Base-by-base conservation (phyloP, 2,329 filamentous ascomycete genomes). In the Colletotrichum musae region DNA sequence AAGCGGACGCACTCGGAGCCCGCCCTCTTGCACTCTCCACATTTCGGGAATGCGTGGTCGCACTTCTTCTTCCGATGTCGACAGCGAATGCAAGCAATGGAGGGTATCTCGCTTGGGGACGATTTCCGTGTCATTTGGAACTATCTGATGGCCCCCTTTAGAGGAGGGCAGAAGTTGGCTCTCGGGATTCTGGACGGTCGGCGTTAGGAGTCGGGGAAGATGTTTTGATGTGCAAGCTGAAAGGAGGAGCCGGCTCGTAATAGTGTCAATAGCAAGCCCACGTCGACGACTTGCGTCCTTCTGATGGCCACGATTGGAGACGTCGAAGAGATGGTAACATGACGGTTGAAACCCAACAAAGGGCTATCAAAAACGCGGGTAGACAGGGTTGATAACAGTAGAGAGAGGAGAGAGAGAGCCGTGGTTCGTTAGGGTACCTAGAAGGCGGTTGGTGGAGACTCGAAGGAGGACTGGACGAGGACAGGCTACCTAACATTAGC, bases 21-120 rank as follows among this genome's bases (percentile, higher is more conserved):
- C 28, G 51, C 43, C 24, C 53, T 56, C 53, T 36, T 48, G 53
- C 61, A 58, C 43, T 64, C 61, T 12, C 61, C 41, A 9, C 61
- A 64, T 10, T 47, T 50, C 15, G 52, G 61, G 13, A 64, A 32
- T n/a, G 41, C 51, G 26, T 64, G 61, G 60, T 64, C 60, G 32
- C 60, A 64, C 26, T 64, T 64, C 43, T 64, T 64, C 52, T 64
- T 62, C 6, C 58, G 28, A 26, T 53, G 58, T 26, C 58, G 58
- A 36, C 58, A 62, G 12, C 47, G 36, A 26, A 62, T 52, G 45
- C 58, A 62, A 26, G 48, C 58, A n/a, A 62, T 62, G 13, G 58
- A 48, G 24, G 56, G 56, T 47, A 58, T 58, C 6, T 58, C 56
- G 56, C 39, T 47, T 4, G 56, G 56, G 7, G 21, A 47, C 10